Evolutionary conservation across 78 protist species (phyloP), one percentile per base, ranked within the genome.

Genomic region (Planoprotostelium fungivorum): DNA sequence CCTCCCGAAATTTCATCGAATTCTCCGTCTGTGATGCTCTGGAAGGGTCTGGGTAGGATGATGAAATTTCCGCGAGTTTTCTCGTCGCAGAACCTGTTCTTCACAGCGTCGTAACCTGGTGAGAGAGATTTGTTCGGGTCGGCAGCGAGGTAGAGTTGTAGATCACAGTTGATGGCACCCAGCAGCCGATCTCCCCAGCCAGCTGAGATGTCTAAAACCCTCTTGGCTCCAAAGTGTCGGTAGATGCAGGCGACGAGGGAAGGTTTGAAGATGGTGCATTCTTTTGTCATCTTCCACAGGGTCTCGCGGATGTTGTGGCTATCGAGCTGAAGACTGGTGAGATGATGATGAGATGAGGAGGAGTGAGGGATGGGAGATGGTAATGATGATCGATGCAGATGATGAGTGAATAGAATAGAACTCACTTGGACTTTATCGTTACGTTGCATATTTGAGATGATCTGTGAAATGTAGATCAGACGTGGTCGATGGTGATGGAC

Each of bases 111-210:
- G 37, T 89, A 73, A 29, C 91, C 91, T 10, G 9, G 35, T 23
- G 23, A 0, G 34, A 90, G 92, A 0, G 36, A 36, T 37, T 23
- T 1, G 87, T 90, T 90, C 35, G 92, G 92, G 38, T 88, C 90
- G 28, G 31, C 1, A 1, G 36, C 89, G 1, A 87, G 23, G 89
- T 91, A 91, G 28, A 38, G 88, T 37, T 91, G 38, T 1, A 91
- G 87, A 34, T 37, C 0, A 28, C 35, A 63, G 1, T 63, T 5
- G 1, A 87, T 38, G 84, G 93, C 88, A 0, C 84, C 93, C 0
- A 87, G 1, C 34, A 91, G 89, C 86, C 93, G 1, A 86, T 91
- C 93, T 16, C 93, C 93, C 93, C 93, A 91, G 34, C 93, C 93
- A 16, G 92, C 25, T 29, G 86, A 37, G 51, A 84, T 38, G 35